Evolutionary conservation across 2,329 filamentous ascomycete species (phyloP).

Genomic region (Amylocarpus encephaloides): DNA sequence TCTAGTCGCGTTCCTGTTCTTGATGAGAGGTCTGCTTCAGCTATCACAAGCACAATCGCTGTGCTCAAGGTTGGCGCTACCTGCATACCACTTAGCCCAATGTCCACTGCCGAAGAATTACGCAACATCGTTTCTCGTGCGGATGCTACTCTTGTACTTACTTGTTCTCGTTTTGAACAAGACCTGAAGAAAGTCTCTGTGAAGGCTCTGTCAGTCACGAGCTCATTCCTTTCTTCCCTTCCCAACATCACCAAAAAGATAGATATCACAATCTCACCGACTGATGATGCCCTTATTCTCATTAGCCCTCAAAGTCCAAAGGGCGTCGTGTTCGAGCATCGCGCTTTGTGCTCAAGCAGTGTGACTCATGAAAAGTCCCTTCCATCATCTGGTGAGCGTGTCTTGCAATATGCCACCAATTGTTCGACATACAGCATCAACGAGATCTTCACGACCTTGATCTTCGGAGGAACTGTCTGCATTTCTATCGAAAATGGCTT

Average conservation of each 20-base stretch:
- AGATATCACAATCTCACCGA: no score
- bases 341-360: conserved; percentile 1
- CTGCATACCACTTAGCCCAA: conserved; percentile 30
- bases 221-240: no score
- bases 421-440: conserved; percentile 31
- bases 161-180: no score
- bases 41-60: conserved; percentile 24
- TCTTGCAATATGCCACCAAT: conserved; percentile 7
- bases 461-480: conserved; percentile 35
- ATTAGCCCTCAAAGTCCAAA: conserved; percentile 18
- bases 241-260: no score
- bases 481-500: conserved; percentile 35
- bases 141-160: no score
- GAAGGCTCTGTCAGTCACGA: no score
- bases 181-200: no score
- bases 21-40: conserved; percentile 26
- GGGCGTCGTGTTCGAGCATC: conserved; percentile 25
- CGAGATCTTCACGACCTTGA: conserved; percentile 30
- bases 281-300: conserved; percentile 28
- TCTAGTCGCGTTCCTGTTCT: no score
- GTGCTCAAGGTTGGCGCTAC: conserved; percentile 29
- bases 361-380: conserved; percentile 4
- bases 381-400: no score
- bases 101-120: no score
- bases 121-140: no score